Evolutionary conservation across 768 basidiomycete species (phyloP).

Genomic region (Leccinum uliginosum): DNA sequence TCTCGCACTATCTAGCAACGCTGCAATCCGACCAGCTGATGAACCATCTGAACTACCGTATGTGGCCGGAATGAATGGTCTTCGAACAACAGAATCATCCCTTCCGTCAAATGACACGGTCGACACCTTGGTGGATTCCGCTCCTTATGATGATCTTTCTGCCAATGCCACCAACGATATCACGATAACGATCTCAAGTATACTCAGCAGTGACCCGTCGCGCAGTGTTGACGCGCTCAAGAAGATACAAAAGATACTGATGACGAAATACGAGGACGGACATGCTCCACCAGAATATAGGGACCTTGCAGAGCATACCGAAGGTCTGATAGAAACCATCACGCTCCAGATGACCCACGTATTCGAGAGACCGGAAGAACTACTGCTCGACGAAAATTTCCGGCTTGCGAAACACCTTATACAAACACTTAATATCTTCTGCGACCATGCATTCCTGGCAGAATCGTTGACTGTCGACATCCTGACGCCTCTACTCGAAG

Average conservation of each 20-base stretch:
- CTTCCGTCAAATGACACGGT: slow-evolving; percentile 21
- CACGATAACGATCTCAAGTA: slow-evolving; percentile 80
- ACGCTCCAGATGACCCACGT: slow-evolving; percentile 89
- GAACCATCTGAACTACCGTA: slow-evolving; percentile 32
- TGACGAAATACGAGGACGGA: slow-evolving; percentile 69
- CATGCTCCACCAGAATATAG: slow-evolving; percentile 66
- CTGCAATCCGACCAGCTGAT: slow-evolving; percentile 19
- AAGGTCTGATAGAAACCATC: slow-evolving; percentile 86
- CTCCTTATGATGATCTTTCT: slow-evolving; percentile 22
- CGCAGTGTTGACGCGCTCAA: slow-evolving; percentile 93
- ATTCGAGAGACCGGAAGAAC: slow-evolving; percentile 76
- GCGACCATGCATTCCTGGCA: slow-evolving; percentile 84
- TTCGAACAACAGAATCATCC: slow-evolving; percentile 7
- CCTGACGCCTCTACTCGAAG: slow-evolving; percentile 82
- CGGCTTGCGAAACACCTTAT: slow-evolving; percentile 96
- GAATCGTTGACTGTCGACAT: slow-evolving; percentile 84
- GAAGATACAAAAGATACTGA: slow-evolving; percentile 83
- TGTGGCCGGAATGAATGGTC: slow-evolving; percentile 17
- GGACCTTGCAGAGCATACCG: slow-evolving; percentile 73
- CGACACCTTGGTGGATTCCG: slow-evolving; percentile 34
- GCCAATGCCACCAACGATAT: slow-evolving; percentile 48
- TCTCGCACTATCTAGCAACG: slow-evolving; percentile 20
- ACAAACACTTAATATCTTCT: slow-evolving; percentile 92
- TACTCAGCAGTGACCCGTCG: slow-evolving; percentile 80
- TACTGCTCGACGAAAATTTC: slow-evolving; percentile 76